phyloP scores from a whole-genome alignment of 768 basidiomycete genomes.

The Clathrus columnatus region DNA sequence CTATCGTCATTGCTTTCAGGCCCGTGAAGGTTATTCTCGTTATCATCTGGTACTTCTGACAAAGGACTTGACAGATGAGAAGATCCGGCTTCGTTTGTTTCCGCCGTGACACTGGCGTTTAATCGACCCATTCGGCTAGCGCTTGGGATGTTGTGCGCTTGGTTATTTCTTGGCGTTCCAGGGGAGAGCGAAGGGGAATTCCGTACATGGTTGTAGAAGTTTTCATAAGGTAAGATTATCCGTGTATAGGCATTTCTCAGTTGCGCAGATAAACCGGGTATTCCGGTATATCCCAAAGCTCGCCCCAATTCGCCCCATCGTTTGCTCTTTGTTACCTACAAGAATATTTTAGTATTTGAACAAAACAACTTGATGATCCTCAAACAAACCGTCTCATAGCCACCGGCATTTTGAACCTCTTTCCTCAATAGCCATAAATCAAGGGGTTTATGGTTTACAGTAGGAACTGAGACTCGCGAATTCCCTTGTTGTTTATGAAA shows the following conservation, averaged over 20 bases:
- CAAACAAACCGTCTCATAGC: conserved; percentile 68
- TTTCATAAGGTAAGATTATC: conserved; percentile 94
- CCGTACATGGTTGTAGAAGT: conserved; percentile 71
- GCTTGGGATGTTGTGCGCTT: conserved; percentile 8
- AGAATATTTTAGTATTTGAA: conserved; percentile 1
- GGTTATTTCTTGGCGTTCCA: conserved; percentile 15
- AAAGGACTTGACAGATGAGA: conserved; percentile 71
- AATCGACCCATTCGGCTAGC: conserved; percentile 30
- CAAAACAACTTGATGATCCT: conserved; percentile 1
- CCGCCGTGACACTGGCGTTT: not conserved
- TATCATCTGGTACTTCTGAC: conserved; percentile 75
- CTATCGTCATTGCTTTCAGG: not conserved
- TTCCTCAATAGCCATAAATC: conserved; percentile 92
- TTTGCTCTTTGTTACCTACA: conserved; percentile 71
- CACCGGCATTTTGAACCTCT: conserved; percentile 84
- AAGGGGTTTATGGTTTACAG: conserved; percentile 84
- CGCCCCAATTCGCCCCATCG: conserved; percentile 87
- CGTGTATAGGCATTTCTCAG: conserved; percentile 85
- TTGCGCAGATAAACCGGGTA: conserved; percentile 76
- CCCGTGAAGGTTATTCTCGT: conserved; percentile 42
- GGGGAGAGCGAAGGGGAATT: conserved; percentile 46
- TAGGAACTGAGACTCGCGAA: conserved; percentile 82
- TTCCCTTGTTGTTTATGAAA: conserved; percentile 96
- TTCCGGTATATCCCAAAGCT: conserved; percentile 71
- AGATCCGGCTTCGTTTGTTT: conserved; percentile 45